phyloP scores from a whole-genome alignment of 1,284 basidiomycete genomes.

The Microbotryomycetes sp. region DNA sequence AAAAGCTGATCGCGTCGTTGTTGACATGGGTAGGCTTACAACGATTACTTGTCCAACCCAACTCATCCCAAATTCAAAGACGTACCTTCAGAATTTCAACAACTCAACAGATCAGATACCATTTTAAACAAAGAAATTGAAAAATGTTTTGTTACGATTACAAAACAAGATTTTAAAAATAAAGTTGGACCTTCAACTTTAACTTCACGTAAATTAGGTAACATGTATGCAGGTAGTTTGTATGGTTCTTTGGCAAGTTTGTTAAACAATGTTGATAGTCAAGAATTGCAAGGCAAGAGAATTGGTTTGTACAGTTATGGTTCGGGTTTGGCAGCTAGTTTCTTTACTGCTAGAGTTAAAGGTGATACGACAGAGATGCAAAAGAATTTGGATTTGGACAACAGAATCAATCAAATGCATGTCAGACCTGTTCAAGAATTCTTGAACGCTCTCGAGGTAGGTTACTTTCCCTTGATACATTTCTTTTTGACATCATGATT shows the following conservation, averaged over 20 bases:
- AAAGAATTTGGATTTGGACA: slow-evolving; percentile 80
- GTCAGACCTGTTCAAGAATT: slow-evolving; percentile 85
- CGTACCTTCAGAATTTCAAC: slow-evolving; percentile 64
- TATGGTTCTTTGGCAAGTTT: slow-evolving; percentile 88
- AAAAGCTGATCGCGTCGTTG: slow-evolving; percentile 5
- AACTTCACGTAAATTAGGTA: slow-evolving; percentile 80
- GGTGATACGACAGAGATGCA: slow-evolving; percentile 76
- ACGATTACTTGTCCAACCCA: slow-evolving; percentile 84
- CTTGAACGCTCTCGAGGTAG: slow-evolving; percentile 55
- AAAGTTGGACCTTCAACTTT: slow-evolving; percentile 70
- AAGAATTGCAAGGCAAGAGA: slow-evolving; percentile 66
- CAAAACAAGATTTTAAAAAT: slow-evolving; percentile 63
- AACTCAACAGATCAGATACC: slow-evolving; percentile 62
- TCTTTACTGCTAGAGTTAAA: slow-evolving; percentile 79
- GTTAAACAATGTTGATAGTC: slow-evolving; percentile 61
- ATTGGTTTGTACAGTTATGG: slow-evolving; percentile 92
- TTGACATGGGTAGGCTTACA: slow-evolving; percentile 56
- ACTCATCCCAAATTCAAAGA: slow-evolving; percentile 64
- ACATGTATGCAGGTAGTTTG: slow-evolving; percentile 98
- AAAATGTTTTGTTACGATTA: slow-evolving; percentile 76
- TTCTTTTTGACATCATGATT: neutral
- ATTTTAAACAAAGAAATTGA: slow-evolving; percentile 91
- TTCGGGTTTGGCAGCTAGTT: slow-evolving; percentile 81
- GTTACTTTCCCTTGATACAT: neutral
- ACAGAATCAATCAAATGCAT: slow-evolving; percentile 78